These are phyloP conservation scores for Chaetomium globosum DNA, from an alignment of 2,329 filamentous ascomycete species.

Conservation along the genomic window DNA sequence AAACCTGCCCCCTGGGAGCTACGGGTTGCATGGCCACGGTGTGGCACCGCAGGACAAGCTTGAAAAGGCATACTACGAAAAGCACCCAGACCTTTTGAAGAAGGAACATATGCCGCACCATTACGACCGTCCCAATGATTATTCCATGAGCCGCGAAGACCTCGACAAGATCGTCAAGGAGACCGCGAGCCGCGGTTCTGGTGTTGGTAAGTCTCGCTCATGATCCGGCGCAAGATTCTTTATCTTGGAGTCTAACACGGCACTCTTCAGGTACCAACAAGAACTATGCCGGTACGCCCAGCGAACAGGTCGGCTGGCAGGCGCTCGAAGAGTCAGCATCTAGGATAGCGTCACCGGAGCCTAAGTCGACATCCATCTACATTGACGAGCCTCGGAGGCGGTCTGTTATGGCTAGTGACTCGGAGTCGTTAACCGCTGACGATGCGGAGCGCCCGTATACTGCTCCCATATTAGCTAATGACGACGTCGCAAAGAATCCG, in stretches of 20 bases:
- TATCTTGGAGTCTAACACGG: conserved; percentile 14
- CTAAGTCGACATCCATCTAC: conserved; percentile 63
- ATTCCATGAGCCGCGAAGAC: conserved; percentile 85
- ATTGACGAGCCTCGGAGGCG: conserved; percentile 67
- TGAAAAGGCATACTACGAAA: conserved; percentile 88
- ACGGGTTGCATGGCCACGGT: conserved; percentile 88
- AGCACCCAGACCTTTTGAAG: conserved; percentile 79
- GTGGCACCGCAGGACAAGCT: conserved; percentile 75
- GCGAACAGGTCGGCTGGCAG: conserved; percentile 86
- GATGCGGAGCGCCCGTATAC: conserved; percentile 64
- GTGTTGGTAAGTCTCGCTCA: conserved; percentile 50
- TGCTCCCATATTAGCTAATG: conserved; percentile 82
- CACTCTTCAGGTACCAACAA: conserved; percentile 59
- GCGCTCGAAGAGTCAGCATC: conserved; percentile 83
- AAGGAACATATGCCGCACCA: conserved; percentile 68
- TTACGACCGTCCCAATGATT: conserved; percentile 65
- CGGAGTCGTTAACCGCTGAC: conserved; percentile 53
- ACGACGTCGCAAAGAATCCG: conserved; percentile 78
- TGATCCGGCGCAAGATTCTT: no score
- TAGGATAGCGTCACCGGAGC: conserved; percentile 65
- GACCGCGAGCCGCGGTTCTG: conserved; percentile 59
- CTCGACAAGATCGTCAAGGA: conserved; percentile 86
- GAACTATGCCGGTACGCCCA: conserved; percentile 72
- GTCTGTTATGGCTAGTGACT: conserved; percentile 50
- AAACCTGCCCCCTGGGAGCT: conserved; percentile 79